Conservation (phyloP, 257 asterid species). For the Parsonsia alboflavescens region DNA sequence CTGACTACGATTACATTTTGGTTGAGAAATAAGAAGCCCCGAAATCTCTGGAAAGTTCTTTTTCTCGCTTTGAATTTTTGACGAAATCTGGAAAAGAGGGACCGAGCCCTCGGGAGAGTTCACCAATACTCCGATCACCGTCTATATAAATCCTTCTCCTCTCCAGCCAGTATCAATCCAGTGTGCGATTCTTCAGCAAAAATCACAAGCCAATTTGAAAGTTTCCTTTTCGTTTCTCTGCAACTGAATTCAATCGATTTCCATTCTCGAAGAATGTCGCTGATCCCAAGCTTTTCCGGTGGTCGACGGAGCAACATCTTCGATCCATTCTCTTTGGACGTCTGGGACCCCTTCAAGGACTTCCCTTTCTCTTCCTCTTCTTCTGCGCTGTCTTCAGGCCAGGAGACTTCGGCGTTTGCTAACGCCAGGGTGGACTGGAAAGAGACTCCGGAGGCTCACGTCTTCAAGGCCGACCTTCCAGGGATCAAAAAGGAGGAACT, state of each 20-base stretch:
- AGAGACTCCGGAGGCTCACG: constrained; percentile 24
- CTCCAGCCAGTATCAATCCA: background rate
- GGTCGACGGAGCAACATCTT: constrained; percentile 10
- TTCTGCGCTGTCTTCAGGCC: background rate
- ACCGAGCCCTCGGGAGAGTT: background rate
- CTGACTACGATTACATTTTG: background rate
- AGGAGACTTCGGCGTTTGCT: constrained; percentile 10
- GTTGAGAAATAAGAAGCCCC: background rate
- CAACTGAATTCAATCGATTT: background rate
- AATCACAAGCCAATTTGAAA: background rate
- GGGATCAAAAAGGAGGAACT: constrained; percentile 19
- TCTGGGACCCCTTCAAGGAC: constrained; percentile 19
- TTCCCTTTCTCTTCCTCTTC: constrained; percentile 5
- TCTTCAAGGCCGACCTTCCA: constrained; percentile 19
- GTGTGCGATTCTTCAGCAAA: background rate
- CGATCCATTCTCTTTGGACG: background rate
- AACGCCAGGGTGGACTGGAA: constrained; percentile 18
- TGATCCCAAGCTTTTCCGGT: constrained; percentile 14
- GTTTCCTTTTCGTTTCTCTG: too few species aligned
- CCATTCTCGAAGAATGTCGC: constrained; percentile 9
- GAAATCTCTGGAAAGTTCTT: background rate
- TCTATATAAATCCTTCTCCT: background rate
- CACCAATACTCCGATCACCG: background rate
- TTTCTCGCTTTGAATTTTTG: too few species aligned
- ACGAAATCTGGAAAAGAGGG: background rate